phyloP scores from a whole-genome alignment of 2,329 filamentous ascomycete species.

The Phialophora expanda region DNA sequence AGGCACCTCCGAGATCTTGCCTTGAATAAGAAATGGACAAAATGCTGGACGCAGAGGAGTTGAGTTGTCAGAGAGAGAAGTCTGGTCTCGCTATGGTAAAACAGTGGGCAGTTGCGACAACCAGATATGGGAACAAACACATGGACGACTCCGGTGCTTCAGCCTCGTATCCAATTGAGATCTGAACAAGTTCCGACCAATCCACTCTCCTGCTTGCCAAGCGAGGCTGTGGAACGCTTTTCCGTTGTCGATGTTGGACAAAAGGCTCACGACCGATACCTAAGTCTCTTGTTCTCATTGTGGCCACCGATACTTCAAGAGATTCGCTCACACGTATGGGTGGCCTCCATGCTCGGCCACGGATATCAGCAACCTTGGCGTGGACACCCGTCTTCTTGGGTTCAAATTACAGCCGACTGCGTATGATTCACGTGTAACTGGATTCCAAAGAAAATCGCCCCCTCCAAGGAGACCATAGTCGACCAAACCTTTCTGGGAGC shows the following conservation, averaged over 20 bases:
- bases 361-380: neutral
- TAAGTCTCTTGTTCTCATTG: neutral
- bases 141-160: neutral
- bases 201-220: constrained; percentile 18
- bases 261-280: neutral
- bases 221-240: constrained; percentile 18
- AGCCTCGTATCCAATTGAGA: constrained; percentile 12
- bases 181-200: constrained; percentile 8
- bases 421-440: neutral
- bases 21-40: too few relatives aligned
- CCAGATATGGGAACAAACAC: neutral
- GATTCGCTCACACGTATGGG: neutral
- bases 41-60: neutral
- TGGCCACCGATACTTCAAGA: neutral
- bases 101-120: neutral
- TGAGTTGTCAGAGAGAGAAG: neutral
- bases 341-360: neutral
- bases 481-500: neutral
- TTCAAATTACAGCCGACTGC: neutral
- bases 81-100: neutral
- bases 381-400: constrained; percentile 5
- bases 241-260: constrained; percentile 3
- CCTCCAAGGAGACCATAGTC: neutral
- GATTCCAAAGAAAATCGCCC: neutral
- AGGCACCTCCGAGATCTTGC: too few relatives aligned